Evolutionary conservation across 306 rosid genomes (phyloP).

Genomic region (Vachellia collinsii): DNA sequence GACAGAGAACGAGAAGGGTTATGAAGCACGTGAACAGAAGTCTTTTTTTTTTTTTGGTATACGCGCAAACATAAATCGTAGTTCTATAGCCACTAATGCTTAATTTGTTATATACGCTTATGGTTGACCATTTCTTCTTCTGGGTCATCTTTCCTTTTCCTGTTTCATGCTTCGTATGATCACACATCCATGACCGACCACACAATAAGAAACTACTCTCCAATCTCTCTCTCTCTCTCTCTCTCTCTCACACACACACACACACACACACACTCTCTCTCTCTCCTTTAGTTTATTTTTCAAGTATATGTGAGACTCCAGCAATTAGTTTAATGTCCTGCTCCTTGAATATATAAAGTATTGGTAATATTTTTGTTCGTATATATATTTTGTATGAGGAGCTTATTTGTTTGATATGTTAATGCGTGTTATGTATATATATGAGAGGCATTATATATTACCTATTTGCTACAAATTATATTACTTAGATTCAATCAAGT

Average conservation of each 20-base stretch:
- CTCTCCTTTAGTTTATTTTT: background rate
- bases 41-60: background rate
- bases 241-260: too few relatives aligned
- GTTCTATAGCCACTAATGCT: slow-evolving; percentile 18
- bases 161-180: background rate
- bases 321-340: background rate
- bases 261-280: too few relatives aligned
- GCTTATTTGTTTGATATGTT: too few relatives aligned
- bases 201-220: background rate
- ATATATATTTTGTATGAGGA: too few relatives aligned
- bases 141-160: background rate
- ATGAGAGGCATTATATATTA: too few relatives aligned
- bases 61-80: slow-evolving; percentile 6
- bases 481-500: too few relatives aligned
- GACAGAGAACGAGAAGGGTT: background rate
- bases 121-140: slow-evolving; percentile 12
- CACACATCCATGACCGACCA: background rate
- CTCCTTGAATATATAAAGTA: background rate
- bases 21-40: background rate
- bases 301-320: background rate
- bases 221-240: background rate
- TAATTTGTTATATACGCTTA: background rate
- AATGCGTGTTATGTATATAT: too few relatives aligned
- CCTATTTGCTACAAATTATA: too few relatives aligned
- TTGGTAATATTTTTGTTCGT: background rate